Evolutionary conservation across 257 asterid genomes (phyloP).

Genomic region (Solanum corneliomulleri): DNA sequence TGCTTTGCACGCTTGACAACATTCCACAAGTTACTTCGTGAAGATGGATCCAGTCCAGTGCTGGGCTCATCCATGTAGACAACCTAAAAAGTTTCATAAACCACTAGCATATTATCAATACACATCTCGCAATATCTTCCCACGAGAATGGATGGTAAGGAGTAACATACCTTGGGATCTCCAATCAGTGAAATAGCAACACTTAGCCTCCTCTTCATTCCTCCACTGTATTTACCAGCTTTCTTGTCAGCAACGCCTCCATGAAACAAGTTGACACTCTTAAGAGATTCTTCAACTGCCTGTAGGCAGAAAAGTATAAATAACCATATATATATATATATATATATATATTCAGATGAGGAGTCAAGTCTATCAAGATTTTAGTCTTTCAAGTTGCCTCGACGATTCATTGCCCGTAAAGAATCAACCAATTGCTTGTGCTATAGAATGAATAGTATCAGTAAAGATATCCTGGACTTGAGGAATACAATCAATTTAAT

Average conservation of each 20-base stretch:
- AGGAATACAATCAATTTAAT: background rate
- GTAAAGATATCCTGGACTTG: background rate
- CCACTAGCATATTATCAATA: background rate
- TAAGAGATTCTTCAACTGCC: constrained; percentile 96
- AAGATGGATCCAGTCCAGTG: constrained; percentile 95
- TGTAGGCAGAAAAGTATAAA: constrained; percentile 13
- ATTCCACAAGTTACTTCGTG: constrained; percentile 84
- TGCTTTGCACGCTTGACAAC: constrained; percentile 83
- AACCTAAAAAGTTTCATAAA: constrained; percentile 32
- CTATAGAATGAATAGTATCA: background rate
- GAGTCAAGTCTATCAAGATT: background rate
- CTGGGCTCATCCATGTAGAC: constrained; percentile 99
- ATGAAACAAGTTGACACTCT: constrained; percentile 74
- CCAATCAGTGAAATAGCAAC: constrained; percentile 98
- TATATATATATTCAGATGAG: background rate
- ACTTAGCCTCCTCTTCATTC: constrained; percentile 99
- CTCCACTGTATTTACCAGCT: constrained; percentile 91
- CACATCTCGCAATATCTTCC: background rate
- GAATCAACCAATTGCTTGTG: background rate
- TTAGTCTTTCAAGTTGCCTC: background rate
- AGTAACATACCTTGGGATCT: constrained; percentile 68
- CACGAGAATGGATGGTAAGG: background rate
- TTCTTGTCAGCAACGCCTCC: constrained; percentile 93
- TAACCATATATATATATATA: background rate
- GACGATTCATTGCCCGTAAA: background rate